Percentiles rank a stretch among this genome's conserved stretches.
These are phyloP conservation scores for Saprolegnia diclina DNA, from an alignment of 352 stramenopile species.

Conservation along the genomic window DNA sequence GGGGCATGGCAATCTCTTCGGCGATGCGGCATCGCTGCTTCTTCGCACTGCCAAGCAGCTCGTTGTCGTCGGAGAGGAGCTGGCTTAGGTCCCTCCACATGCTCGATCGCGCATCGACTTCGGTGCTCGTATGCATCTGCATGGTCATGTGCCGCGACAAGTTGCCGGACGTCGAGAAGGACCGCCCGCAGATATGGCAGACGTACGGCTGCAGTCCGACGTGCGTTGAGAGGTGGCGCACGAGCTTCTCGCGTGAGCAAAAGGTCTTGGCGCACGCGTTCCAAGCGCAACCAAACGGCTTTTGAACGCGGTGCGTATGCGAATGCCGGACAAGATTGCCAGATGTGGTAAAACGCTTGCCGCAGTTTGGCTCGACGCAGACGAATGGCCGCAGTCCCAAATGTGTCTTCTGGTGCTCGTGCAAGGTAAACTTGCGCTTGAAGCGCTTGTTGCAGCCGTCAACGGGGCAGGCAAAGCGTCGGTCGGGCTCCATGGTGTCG, in stretches of 20 bases:
- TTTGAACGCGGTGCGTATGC: background rate
- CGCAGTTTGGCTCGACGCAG: conserved; percentile 27
- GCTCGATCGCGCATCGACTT: background rate
- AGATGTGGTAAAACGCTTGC: conserved; percentile 33
- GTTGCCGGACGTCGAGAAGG: background rate
- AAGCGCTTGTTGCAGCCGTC: background rate
- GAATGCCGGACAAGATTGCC: background rate
- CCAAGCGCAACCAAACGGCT: background rate
- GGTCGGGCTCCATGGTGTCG: background rate
- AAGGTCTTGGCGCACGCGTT: background rate
- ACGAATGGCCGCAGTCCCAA: background rate
- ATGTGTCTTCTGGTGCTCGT: background rate
- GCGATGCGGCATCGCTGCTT: no score
- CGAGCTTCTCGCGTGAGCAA: background rate
- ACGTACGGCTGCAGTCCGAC: background rate
- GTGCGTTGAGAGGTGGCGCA: background rate
- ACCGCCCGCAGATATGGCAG: background rate
- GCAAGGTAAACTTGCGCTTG: background rate
- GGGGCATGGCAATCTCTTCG: no score
- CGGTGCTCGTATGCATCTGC: background rate
- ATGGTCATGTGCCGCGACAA: background rate
- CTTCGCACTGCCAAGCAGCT: no score
- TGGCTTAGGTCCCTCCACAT: background rate
- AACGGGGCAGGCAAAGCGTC: background rate
- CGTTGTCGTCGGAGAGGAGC: background rate